Evolutionary conservation across 2,329 filamentous ascomycete species (phyloP).

Genomic region (Neofusicoccum parvum): DNA sequence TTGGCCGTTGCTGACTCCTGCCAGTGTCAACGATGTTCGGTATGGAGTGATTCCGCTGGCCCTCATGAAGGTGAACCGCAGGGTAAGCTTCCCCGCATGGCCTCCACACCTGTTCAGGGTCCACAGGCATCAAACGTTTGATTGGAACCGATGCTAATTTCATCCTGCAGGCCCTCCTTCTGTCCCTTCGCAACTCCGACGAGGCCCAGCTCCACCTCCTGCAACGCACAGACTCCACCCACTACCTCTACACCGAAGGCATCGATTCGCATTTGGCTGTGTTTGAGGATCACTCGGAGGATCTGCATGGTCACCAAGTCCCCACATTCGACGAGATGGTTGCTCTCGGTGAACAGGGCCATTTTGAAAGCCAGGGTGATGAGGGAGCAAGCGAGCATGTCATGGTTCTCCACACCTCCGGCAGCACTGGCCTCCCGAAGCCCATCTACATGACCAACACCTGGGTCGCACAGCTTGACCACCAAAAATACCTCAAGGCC

Average conservation of each 20-base stretch:
- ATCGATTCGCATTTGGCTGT: constrained; percentile 7
- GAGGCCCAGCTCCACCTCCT: constrained; percentile 19
- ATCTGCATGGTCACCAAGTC: background rate
- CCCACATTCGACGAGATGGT: constrained; percentile 6
- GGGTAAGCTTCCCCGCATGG: background rate
- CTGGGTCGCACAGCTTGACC: constrained; percentile 24
- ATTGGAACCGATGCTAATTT: background rate
- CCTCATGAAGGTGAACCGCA: constrained; percentile 15
- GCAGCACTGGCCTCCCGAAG: constrained; percentile 39
- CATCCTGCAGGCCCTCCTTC: background rate
- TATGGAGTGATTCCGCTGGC: background rate
- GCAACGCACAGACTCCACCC: constrained; percentile 1
- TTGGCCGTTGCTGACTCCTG: background rate
- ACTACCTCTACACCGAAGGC: constrained; percentile 19
- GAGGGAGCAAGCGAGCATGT: constrained; percentile 26
- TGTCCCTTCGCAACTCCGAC: constrained; percentile 18
- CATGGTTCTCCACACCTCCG: constrained; percentile 37
- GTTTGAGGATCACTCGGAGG: background rate
- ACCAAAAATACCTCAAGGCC: constrained; percentile 25
- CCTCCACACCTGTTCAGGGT: too few relatives aligned
- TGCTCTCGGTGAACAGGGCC: background rate
- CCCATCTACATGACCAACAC: constrained; percentile 28
- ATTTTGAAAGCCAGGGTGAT: background rate
- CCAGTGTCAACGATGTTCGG: constrained; percentile 14
- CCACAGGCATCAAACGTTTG: background rate